Evolutionary conservation across 768 basidiomycete genomes (phyloP).

Genomic region (Chalciporus pseudorubinellus): DNA sequence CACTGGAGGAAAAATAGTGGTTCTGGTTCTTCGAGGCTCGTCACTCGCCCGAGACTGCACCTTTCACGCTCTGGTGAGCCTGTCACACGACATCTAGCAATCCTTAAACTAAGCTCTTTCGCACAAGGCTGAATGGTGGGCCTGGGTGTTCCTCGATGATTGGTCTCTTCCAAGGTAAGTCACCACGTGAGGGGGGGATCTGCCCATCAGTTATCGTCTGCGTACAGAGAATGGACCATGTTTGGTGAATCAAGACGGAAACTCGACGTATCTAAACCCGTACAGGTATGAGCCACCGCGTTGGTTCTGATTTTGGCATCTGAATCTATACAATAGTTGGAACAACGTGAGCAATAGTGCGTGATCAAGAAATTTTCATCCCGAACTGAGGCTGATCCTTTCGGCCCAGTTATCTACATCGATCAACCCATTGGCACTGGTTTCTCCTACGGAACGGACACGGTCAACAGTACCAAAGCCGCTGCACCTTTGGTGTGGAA

Average conservation of each 20-base stretch:
- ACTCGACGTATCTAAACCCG: slow-evolving; percentile 54
- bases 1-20: slow-evolving; percentile 61
- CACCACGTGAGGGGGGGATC: background rate
- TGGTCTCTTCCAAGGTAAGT: slow-evolving; percentile 58
- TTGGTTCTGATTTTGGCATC: background rate
- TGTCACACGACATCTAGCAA: background rate
- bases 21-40: slow-evolving; percentile 76
- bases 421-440: slow-evolving; percentile 69
- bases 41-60: slow-evolving; percentile 55
- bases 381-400: background rate
- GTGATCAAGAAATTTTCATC: slow-evolving; percentile 16
- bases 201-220: background rate
- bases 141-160: slow-evolving; percentile 66
- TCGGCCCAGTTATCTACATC: slow-evolving; percentile 59
- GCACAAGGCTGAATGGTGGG: slow-evolving; percentile 52
- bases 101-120: background rate
- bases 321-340: slow-evolving; percentile 45
- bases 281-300: slow-evolving; percentile 42
- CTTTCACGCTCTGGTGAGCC: slow-evolving; percentile 60
- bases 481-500: slow-evolving; percentile 60
- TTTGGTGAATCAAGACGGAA: slow-evolving; percentile 50
- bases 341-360: slow-evolving; percentile 64
- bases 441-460: slow-evolving; percentile 57
- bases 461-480: slow-evolving; percentile 49
- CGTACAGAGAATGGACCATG: slow-evolving; percentile 62